Evolutionary conservation across 2,329 filamentous ascomycete species (phyloP).

Genomic region (Pezicula rhizophila): DNA sequence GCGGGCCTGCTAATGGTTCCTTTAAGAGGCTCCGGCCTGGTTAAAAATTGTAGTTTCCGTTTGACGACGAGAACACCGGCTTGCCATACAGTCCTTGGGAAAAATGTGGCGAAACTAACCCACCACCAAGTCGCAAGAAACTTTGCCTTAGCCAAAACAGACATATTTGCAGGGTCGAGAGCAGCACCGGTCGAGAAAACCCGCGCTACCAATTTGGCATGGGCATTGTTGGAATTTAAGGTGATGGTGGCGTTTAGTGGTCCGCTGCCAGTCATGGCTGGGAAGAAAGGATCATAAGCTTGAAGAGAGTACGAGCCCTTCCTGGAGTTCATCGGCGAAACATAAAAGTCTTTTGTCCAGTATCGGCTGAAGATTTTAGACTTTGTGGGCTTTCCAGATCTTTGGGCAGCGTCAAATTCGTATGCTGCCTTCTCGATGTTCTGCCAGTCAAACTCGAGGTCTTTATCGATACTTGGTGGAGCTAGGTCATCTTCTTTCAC

Average conservation of each 20-base stretch:
- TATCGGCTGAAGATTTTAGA: constrained; percentile 36
- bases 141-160: constrained; percentile 31
- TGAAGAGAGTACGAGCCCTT: constrained; percentile 48
- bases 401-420: constrained; percentile 8
- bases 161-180: constrained; percentile 43
- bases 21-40: constrained; percentile 54
- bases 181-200: constrained; percentile 47
- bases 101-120: constrained; percentile 56
- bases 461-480: constrained; percentile 3
- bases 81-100: constrained; percentile 59
- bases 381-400: neutral
- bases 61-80: constrained; percentile 51
- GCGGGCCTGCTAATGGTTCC: constrained; percentile 49
- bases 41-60: constrained; percentile 56
- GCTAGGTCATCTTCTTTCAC: constrained; percentile 36
- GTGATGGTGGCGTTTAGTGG: constrained; percentile 55
- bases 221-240: constrained; percentile 47
- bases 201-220: constrained; percentile 53
- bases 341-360: constrained; percentile 69
- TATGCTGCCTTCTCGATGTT: constrained; percentile 8
- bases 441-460: constrained; percentile 9
- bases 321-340: constrained; percentile 67
- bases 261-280: constrained; percentile 31
- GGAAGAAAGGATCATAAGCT: constrained; percentile 41
- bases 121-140: constrained; percentile 58